Percentiles rank a stretch among this genome's conserved stretches.
These are phyloP conservation scores for Thraustochytrium striatum DNA, from an alignment of 352 stramenopile genomes.

Conservation along the genomic window DNA sequence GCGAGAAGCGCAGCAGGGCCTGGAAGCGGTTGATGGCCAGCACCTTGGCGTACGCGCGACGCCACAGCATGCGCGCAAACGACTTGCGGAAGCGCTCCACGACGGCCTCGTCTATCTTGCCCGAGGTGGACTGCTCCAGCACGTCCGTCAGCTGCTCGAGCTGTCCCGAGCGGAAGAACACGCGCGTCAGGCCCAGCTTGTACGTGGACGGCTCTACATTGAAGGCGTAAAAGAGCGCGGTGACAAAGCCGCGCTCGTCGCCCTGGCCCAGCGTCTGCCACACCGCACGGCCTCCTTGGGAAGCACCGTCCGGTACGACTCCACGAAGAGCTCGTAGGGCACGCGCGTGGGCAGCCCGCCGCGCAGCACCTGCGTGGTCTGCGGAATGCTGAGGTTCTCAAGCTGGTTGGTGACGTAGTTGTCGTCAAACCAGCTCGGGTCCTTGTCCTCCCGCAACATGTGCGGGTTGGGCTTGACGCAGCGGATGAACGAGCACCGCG, in stretches of 20 bases:
- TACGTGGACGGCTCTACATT: conserved; percentile 43
- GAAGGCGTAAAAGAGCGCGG: conserved; percentile 48
- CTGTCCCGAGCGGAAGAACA: conserved; percentile 45
- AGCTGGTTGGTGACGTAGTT: conserved; percentile 37
- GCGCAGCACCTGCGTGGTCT: conserved; percentile 45
- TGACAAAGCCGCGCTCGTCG: conserved; percentile 23
- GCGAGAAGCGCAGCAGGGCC: conserved; percentile 9
- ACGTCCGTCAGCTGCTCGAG: conserved; percentile 49
- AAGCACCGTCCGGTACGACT: background rate
- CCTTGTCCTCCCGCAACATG: conserved; percentile 23
- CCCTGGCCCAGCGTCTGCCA: conserved; percentile 6
- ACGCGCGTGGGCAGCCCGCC: conserved; percentile 38
- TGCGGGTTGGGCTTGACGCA: conserved; percentile 47
- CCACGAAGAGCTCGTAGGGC: conserved; percentile 15
- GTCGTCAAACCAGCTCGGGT: conserved; percentile 42
- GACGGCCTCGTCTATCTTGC: background rate
- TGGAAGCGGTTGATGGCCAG: conserved; percentile 27
- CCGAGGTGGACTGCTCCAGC: conserved; percentile 21
- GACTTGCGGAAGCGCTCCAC: conserved; percentile 13
- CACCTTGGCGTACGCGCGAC: conserved; percentile 20
- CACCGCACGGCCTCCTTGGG: background rate
- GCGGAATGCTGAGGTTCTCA: conserved; percentile 39
- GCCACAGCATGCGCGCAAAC: conserved; percentile 42
- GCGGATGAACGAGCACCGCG: conserved; percentile 64
- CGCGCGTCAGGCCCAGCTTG: conserved; percentile 48